Percentiles rank a stretch among this genome's conserved stretches.
These are phyloP conservation scores for Phytopythium vexans DNA, from an alignment of 352 stramenopile species.

Conservation along the genomic window DNA sequence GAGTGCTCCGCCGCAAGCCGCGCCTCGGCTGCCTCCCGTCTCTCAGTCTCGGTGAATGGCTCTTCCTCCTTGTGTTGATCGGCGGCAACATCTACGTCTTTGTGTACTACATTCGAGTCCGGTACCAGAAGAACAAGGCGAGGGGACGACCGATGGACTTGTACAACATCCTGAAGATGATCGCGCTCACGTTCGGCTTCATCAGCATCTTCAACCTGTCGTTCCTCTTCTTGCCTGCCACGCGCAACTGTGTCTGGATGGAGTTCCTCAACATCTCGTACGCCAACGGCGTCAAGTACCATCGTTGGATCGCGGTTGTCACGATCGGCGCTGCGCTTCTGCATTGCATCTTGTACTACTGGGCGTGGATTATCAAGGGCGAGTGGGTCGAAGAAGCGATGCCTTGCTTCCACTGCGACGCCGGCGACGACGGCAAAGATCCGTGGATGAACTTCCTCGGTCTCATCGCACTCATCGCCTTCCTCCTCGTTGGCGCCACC, in stretches of 20 bases:
- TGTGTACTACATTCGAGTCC: slow-evolving; percentile 15
- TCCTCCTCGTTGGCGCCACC: slow-evolving; percentile 38
- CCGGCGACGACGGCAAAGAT: slow-evolving; percentile 18
- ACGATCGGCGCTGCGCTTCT: slow-evolving; percentile 29
- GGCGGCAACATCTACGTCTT: slow-evolving; percentile 31
- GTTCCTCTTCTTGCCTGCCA: slow-evolving; percentile 42
- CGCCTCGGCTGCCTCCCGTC: slow-evolving; percentile 5
- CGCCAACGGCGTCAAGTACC: slow-evolving; percentile 50
- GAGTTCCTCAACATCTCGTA: slow-evolving; percentile 58
- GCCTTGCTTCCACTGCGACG: slow-evolving; percentile 41
- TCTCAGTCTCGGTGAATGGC: slow-evolving; percentile 28
- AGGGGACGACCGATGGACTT: slow-evolving; percentile 10
- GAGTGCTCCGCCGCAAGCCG: slow-evolving; percentile 20
- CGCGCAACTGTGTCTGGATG: slow-evolving; percentile 51
- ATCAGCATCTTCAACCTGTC: slow-evolving; percentile 46
- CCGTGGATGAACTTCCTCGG: slow-evolving; percentile 53
- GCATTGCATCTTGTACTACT: slow-evolving; percentile 31
- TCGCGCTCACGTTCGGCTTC: slow-evolving; percentile 29
- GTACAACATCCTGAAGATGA: slow-evolving; percentile 21
- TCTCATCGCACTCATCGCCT: slow-evolving; percentile 27
- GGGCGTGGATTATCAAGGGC: slow-evolving; percentile 18
- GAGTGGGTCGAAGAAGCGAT: slow-evolving; percentile 20
- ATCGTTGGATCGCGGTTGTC: slow-evolving; percentile 39
- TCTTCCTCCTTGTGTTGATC: slow-evolving; percentile 22
- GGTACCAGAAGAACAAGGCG: slow-evolving; percentile 9